These are phyloP conservation scores for Achlya hypogyna DNA, from an alignment of 352 stramenopile genomes.

Conservation along the genomic window DNA sequence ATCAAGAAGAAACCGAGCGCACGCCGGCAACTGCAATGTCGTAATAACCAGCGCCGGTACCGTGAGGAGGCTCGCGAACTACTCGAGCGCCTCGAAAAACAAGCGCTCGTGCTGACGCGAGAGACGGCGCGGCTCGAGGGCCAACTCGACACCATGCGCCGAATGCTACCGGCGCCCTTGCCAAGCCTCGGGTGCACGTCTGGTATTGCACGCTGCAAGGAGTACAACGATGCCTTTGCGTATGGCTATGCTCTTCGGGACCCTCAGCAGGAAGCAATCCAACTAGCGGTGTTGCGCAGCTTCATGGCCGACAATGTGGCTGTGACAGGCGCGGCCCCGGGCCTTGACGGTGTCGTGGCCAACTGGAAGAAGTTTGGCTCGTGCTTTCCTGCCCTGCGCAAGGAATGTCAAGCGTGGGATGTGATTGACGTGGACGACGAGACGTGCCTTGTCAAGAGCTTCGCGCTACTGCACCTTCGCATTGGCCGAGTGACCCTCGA, in stretches of 20 bases:
- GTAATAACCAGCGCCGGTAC: no score
- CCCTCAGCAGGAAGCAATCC: not conserved
- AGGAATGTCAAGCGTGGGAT: not conserved
- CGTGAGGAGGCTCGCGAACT: not conserved
- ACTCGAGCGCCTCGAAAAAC: not conserved
- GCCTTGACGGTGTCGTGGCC: not conserved
- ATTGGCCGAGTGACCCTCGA: constrained; percentile 55
- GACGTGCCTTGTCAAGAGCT: constrained; percentile 20
- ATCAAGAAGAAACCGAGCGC: no score
- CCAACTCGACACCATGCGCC: not conserved
- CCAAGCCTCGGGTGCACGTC: not conserved
- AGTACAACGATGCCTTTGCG: not conserved
- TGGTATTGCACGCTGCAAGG: not conserved
- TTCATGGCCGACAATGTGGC: not conserved
- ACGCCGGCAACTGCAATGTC: no score
- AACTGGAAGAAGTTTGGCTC: not conserved
- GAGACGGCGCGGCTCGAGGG: not conserved
- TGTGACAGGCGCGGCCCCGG: not conserved
- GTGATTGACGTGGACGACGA: constrained; percentile 20
- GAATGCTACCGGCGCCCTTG: not conserved
- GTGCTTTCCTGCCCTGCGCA: not conserved
- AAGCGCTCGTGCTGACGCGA: not conserved
- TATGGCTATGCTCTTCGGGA: not conserved
- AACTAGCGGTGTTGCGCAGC: not conserved
- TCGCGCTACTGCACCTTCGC: constrained; percentile 23